Evolutionary conservation across 2,329 filamentous ascomycete species (phyloP), one percentile per base, ranked within the genome.

Genomic region (Colletotrichum higginsianum): DNA sequence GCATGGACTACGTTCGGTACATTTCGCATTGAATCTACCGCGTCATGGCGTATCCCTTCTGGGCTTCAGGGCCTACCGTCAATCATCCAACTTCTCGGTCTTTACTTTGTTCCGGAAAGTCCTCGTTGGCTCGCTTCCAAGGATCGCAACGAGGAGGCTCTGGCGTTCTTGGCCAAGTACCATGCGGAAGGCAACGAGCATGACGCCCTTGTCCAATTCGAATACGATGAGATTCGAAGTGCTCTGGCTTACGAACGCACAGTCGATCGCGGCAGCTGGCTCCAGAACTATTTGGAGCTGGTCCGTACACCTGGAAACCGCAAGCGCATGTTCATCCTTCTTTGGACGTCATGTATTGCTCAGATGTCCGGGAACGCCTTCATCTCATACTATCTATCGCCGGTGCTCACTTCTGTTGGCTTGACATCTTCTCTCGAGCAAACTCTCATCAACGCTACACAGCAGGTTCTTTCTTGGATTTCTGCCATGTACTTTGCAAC

Each of bases 171-270:
- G 4, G 35, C 35, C 7, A 40, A 58, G 35, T 66, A 62, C 38
- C 81, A 82, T 57, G 80, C 79, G 2, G 79, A 79, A 30, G 79
- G 78, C 7, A 75, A 79, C 16, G 70, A 74, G 3, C 71, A 81
- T 12, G 78, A 78, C 8, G 79, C 82, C 0, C 77, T 85, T 16
- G 84, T 85, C 6, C 77, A 79, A 63, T 79, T 84, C 5, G 81
- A 84, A 74, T 77, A 83, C 64, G 77, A 77, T 40, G 83, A 85
- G 67, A 84, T 85, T 74, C 77, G 81, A 61, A 71, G 77, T 1
- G 77, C 79, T 53, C 53, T 69, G n/a, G 38, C 42, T 8, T n/a
- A 47, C 21, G 66, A 69, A 26, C 52, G 47, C 35, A 50, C 56
- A 23, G 18, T 38, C 50, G 56, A 21, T 55, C 58, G 5, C 57